Conservation (phyloP, 192 early-diverging fungal genomes). For the Mycoemilia scoparia region DNA sequence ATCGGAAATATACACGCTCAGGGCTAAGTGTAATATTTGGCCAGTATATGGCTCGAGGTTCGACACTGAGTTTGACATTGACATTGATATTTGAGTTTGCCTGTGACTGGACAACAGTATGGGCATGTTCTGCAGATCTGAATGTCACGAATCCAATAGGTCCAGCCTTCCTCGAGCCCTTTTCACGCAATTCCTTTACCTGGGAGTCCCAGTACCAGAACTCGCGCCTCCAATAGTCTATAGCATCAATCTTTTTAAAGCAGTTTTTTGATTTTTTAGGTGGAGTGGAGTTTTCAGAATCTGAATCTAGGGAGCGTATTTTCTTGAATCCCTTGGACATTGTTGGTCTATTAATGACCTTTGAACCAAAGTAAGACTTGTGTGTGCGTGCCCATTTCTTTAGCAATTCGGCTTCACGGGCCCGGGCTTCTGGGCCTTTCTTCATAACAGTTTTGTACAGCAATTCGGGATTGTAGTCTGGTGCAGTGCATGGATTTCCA, state of each 20-base stretch:
- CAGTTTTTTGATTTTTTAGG: too few species aligned
- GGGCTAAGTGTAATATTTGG: slow-evolving; percentile 45
- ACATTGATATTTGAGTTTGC: slow-evolving; percentile 44
- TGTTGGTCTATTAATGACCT: too few species aligned
- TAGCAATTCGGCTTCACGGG: slow-evolving; percentile 12
- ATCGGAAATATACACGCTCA: slow-evolving; percentile 32
- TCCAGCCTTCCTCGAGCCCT: too few species aligned
- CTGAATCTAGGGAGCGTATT: too few species aligned
- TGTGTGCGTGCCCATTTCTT: slow-evolving; percentile 11
- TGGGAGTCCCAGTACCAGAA: slow-evolving; percentile 33
- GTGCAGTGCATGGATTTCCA: slow-evolving; percentile 50
- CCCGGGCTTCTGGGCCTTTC: slow-evolving; percentile 10
- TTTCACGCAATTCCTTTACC: slow-evolving; percentile 16
- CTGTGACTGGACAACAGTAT: slow-evolving; percentile 44
- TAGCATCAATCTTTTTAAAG: slow-evolving; percentile 31
- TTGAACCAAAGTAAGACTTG: too few species aligned
- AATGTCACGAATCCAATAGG: slow-evolving; percentile 68
- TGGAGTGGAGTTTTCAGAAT: too few species aligned
- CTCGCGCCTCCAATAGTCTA: slow-evolving; percentile 36
- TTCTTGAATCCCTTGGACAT: too few species aligned
- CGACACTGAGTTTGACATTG: slow-evolving; percentile 41
- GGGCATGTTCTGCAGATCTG: slow-evolving; percentile 47
- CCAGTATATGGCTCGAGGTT: slow-evolving; percentile 63
- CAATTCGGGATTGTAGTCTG: slow-evolving; percentile 37
- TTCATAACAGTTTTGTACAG: slow-evolving; percentile 17